These are phyloP conservation scores for Exophiala bonariae DNA, from an alignment of 2,329 filamentous ascomycete genomes.

Conservation along the genomic window DNA sequence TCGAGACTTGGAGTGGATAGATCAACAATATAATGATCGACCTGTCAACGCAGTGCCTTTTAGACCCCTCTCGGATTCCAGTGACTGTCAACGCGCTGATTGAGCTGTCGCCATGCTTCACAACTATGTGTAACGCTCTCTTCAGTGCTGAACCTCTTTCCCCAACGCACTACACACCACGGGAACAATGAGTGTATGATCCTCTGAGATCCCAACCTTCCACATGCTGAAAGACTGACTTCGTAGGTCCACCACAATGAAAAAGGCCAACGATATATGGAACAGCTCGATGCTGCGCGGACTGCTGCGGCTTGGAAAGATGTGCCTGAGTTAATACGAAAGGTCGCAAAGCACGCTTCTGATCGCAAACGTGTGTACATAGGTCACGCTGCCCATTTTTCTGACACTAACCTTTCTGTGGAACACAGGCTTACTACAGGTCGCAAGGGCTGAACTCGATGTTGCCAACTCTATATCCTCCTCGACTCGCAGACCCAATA, in stretches of 20 bases:
- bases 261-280: constrained; percentile 82
- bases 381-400: constrained; percentile 14
- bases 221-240: constrained; percentile 3
- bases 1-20: too few relatives aligned
- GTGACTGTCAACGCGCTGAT: not conserved
- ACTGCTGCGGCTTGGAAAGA: constrained; percentile 85
- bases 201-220: not conserved
- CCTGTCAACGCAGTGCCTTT: too few relatives aligned
- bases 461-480: constrained; percentile 59
- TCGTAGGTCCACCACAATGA: constrained; percentile 41
- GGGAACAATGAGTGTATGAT: constrained; percentile 29
- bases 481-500: constrained; percentile 29
- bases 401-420: constrained; percentile 12
- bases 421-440: constrained; percentile 63
- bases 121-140: constrained; percentile 4
- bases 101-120: constrained; percentile 9
- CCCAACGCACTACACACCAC: not conserved
- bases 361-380: constrained; percentile 72
- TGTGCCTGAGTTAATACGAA: constrained; percentile 84
- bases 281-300: constrained; percentile 79
- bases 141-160: not conserved
- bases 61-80: not conserved
- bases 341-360: constrained; percentile 91
- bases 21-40: too few relatives aligned
- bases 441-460: constrained; percentile 68